Base-by-base conservation (phyloP, 129 eudicot genomes). In the Saussurea involucrata region DNA sequence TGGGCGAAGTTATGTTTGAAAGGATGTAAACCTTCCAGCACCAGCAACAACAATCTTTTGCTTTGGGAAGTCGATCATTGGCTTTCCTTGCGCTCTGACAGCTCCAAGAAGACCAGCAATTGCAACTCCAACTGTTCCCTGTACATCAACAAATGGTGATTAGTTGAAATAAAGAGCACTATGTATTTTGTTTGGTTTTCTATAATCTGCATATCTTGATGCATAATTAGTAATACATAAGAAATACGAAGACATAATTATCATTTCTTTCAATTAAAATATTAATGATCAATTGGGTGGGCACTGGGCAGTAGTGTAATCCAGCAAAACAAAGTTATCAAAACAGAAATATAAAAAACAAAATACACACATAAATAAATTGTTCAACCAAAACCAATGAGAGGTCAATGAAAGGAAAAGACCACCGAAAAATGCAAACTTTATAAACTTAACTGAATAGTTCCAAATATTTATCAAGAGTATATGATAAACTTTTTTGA, bases 121-220 rank as follows among this genome's bases (percentile, higher is more conserved):
- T 49, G 98, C 98, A 86, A 95, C 98, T 53, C 98, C 98, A 63
- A 96, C 96, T 32, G 98, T 95, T 82, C 98, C 98, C 94, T 95
- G 87, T 25, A 60, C 33, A 67, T 33, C 17, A 34, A 34, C 7
- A n/a, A 55, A 67, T 40, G 28, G 28, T 60, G 24, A 22, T 49
- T 49, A 49, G 49, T 40, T 40, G 49, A 11, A 11, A 7, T 40
- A 40, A 40, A 40, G 49, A 40, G 13, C 49, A 40, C 11, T 40
- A 40, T 40, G 49, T 8, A 40, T 40, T 40, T 11, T 40, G 49
- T 40, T 40, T 40, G 49, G 11, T 40, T 8, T 8, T 40, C 11
- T 11, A 40, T 40, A 8, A 40, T 40, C 49, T 40, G 49, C 49
- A 40, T 40, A 40, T 7, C 49, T 44, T 44, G 17, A 44, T 57